phyloP scores from a whole-genome alignment of 106 monocot genomes.

The Xerophyta viscosa region DNA sequence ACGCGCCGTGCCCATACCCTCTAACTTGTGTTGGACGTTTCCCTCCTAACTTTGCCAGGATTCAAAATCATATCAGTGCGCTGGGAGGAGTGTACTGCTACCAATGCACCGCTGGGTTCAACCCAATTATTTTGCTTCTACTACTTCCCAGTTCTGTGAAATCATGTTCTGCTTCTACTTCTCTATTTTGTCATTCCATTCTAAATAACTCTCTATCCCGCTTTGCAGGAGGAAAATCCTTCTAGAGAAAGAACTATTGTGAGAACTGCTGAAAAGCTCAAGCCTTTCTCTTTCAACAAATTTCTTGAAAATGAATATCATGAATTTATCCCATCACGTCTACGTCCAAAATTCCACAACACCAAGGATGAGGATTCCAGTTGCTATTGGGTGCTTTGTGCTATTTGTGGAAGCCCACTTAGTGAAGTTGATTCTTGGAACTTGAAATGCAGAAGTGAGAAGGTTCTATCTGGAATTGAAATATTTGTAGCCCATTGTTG shows the following conservation, averaged over 20 bases:
- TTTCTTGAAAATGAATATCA: conserved; percentile 36
- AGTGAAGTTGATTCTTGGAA: conserved; percentile 43
- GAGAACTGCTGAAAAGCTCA: conserved; percentile 91
- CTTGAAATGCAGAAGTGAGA: conserved; percentile 10
- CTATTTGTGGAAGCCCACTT: conserved; percentile 73
- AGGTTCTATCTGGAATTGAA: conserved; percentile 18
- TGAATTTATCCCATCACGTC: conserved; percentile 68
- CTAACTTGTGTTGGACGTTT: too few relatives aligned
- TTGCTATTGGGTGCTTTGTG: conserved; percentile 51
- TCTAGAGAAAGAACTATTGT: conserved; percentile 85
- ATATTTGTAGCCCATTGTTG: conserved; percentile 59
- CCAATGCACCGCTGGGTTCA: too few relatives aligned
- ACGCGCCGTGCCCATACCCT: too few relatives aligned
- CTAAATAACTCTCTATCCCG: too few relatives aligned
- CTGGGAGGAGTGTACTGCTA: too few relatives aligned
- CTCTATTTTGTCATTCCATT: too few relatives aligned
- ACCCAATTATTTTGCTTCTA: too few relatives aligned
- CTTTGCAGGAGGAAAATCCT: conserved; percentile 87
- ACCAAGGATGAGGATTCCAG: conserved; percentile 21
- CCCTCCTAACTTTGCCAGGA: too few relatives aligned
- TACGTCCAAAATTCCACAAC: conserved; percentile 62
- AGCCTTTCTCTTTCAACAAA: conserved; percentile 75
- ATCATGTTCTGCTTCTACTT: too few relatives aligned
- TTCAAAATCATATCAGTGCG: too few relatives aligned
- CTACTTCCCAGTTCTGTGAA: too few relatives aligned